Percentiles rank a stretch among this genome's conserved stretches.
These are phyloP conservation scores for Fraxinus excelsior DNA, from an alignment of 257 asterid species.

Conservation along the genomic window DNA sequence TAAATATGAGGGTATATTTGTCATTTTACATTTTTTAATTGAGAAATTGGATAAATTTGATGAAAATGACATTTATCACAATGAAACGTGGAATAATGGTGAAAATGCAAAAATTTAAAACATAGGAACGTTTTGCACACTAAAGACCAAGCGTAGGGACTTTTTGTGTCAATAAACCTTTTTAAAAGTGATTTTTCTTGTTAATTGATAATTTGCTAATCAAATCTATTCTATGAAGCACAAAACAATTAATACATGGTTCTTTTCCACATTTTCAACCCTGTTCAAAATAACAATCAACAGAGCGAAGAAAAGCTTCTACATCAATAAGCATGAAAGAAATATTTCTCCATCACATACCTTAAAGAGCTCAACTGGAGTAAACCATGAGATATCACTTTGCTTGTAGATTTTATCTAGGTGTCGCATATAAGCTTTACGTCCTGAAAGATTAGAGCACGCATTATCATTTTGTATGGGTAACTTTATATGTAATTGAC, in stretches of 20 bases:
- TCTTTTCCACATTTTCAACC: slow-evolving; percentile 19
- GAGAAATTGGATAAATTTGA: too few relatives aligned
- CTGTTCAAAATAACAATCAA: slow-evolving; percentile 18
- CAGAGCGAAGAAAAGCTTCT: slow-evolving; percentile 1
- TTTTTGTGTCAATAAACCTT: too few relatives aligned
- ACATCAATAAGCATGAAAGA: slow-evolving; percentile 2
- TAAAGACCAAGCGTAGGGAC: too few relatives aligned
- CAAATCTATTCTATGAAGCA: slow-evolving; percentile 5
- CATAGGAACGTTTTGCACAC: too few relatives aligned
- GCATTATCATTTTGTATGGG: neutral
- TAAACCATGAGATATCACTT: slow-evolving; percentile 91
- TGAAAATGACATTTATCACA: too few relatives aligned
- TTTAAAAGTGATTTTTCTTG: slow-evolving; percentile 7
- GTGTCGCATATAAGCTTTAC: slow-evolving; percentile 78
- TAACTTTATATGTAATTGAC: slow-evolving; percentile 16
- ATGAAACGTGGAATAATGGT: too few relatives aligned
- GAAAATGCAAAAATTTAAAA: too few relatives aligned
- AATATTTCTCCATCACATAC: slow-evolving; percentile 35
- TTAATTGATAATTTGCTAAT: slow-evolving; percentile 11
- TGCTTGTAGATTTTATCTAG: slow-evolving; percentile 88
- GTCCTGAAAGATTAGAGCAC: slow-evolving; percentile 48
- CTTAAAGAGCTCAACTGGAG: slow-evolving; percentile 98
- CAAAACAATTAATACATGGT: neutral
- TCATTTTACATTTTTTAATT: too few relatives aligned
- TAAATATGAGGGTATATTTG: too few relatives aligned